Percentiles rank a stretch among this genome's conserved stretches.
phyloP scores from a whole-genome alignment of 306 rosid species.

The Cyamopsis tetragonoloba region DNA sequence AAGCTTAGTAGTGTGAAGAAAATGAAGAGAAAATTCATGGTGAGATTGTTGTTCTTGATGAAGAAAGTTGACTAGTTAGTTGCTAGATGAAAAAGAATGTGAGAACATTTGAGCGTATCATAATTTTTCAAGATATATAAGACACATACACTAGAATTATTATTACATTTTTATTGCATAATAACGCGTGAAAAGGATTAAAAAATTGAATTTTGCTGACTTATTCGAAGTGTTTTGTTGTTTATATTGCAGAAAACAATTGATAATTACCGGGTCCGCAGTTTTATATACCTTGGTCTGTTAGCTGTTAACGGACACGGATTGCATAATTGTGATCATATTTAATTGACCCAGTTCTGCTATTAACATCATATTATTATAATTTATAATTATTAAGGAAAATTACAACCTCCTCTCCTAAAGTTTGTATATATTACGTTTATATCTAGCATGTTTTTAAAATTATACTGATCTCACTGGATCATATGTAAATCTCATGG shows the following conservation, averaged over 20 bases:
- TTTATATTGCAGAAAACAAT: not conserved
- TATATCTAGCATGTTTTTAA: no score
- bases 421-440: no score
- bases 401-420: no score
- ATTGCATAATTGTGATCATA: not conserved
- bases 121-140: not conserved
- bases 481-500: no score
- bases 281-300: not conserved
- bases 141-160: no score
- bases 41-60: not conserved
- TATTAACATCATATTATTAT: no score
- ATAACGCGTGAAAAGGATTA: constrained; percentile 12
- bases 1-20: not conserved
- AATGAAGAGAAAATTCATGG: constrained; percentile 21
- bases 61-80: not conserved
- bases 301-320: constrained; percentile 8
- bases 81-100: not conserved
- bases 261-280: not conserved
- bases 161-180: not conserved
- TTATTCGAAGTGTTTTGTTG: not conserved
- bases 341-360: constrained; percentile 10
- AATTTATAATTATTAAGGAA: no score
- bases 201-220: not conserved
- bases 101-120: not conserved
- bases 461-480: no score